Evolutionary conservation across 345 rosid species (phyloP), one percentile per base, ranked within the genome.

Genomic region (Dipteronia dyeriana): DNA sequence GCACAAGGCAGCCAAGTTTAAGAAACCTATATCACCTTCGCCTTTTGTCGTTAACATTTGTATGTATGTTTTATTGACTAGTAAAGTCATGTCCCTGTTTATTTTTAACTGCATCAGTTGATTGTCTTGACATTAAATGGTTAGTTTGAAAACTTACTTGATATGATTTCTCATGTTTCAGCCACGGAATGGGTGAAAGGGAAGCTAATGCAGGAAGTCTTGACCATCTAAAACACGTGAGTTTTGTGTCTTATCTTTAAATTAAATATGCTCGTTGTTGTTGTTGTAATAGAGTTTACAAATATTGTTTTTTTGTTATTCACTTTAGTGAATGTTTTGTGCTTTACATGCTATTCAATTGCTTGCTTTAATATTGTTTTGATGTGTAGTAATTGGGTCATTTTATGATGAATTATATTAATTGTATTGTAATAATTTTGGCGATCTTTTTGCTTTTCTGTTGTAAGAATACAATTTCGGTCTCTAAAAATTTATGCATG

Each of bases 171-270:
- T 43, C 70, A 16, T 79, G 61, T 75, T 84, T 29, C 82, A 97
- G 99, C 93, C 29, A 91, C 98, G 12, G 99, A 97, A 83, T 97
- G 99, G 99, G 99, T 94, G 89, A 97, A 94, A 81, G 99, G 98
- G 68, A 97, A 88, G 82, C 90, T 88, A 72, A 90, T 89, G 93
- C 97, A 92, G 77, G 98, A 97, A 75, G 98, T 94, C 10, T 16
- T 97, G 43, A 76, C 98, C 79, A 97, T 97, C 63, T 94, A 91
- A 76, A 97, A 97, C 85, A 91, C 99, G 99, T 94, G 75, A 91
- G 98, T 80, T 34, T 8, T 22, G 47, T 66, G 29, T 0, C 54
- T 64, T 7, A 0, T 45, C 20, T 2, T 16, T 11, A 20, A 29
- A 9, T 20, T 59, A n/a, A 19, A 13, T 17, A 19, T 64, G 8